Evolutionary conservation across 148 eudicot genomes (phyloP).

Genomic region (Fagopyrum esculentum): DNA sequence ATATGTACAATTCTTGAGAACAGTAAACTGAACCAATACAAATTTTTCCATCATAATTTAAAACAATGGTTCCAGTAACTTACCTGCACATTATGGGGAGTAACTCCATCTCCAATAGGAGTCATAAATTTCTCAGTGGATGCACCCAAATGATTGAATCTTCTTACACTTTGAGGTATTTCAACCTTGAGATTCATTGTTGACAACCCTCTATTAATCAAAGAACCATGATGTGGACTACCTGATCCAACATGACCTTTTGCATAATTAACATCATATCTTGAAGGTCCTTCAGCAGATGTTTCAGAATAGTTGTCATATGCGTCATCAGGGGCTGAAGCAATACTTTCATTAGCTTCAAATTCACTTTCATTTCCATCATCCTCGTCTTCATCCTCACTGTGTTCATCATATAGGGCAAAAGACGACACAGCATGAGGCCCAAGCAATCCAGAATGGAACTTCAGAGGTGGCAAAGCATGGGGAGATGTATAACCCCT

Average conservation of each 20-base stretch:
- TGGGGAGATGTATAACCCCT: slow-evolving; percentile 29
- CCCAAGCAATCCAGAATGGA: slow-evolving; percentile 55
- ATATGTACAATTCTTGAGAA: background rate
- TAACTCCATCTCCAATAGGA: slow-evolving; percentile 4
- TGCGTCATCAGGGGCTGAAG: slow-evolving; percentile 47
- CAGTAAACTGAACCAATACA: background rate
- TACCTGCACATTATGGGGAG: slow-evolving; percentile 22
- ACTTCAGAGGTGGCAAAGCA: slow-evolving; percentile 64
- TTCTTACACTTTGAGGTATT: slow-evolving; percentile 34
- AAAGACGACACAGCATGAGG: slow-evolving; percentile 32
- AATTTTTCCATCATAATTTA: background rate
- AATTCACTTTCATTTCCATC: slow-evolving; percentile 33
- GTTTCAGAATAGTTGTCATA: slow-evolving; percentile 42
- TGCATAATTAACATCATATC: slow-evolving; percentile 14
- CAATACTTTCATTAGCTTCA: slow-evolving; percentile 59
- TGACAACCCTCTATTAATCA: slow-evolving; percentile 52
- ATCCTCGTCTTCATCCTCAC: slow-evolving; percentile 30
- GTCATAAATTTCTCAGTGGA: slow-evolving; percentile 23
- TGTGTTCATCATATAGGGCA: slow-evolving; percentile 27
- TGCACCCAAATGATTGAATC: slow-evolving; percentile 29
- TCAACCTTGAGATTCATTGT: slow-evolving; percentile 43
- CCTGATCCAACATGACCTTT: slow-evolving; percentile 17
- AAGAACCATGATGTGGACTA: slow-evolving; percentile 21
- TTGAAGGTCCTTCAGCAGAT: slow-evolving; percentile 42
- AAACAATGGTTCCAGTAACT: background rate